Conservation (phyloP, 148 eudicot species). For the Persicaria maculosa region DNA sequence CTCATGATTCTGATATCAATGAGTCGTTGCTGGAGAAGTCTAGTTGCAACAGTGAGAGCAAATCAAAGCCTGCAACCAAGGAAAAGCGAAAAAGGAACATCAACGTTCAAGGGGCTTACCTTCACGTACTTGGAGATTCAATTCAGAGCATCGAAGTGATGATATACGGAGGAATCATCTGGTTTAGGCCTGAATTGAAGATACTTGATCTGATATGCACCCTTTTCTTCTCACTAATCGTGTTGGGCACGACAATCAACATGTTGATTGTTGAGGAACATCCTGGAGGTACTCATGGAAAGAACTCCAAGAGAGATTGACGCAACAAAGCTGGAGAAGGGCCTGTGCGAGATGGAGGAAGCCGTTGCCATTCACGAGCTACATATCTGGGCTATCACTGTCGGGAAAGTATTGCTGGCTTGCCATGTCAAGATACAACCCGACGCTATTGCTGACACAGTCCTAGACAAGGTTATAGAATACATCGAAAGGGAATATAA, state of each 20-base stretch:
- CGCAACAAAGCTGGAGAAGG: constrained; percentile 33
- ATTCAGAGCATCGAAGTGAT: constrained; percentile 56
- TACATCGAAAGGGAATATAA: constrained; percentile 28
- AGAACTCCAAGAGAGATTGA: constrained; percentile 47
- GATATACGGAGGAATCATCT: constrained; percentile 46
- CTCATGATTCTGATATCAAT: constrained; percentile 15
- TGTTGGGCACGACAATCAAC: constrained; percentile 35
- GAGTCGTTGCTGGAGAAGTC: constrained; percentile 28
- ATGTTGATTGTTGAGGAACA: constrained; percentile 44
- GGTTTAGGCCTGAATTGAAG: constrained; percentile 49
- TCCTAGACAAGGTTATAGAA: constrained; percentile 27
- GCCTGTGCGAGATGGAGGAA: constrained; percentile 35
- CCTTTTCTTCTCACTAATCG: constrained; percentile 36
- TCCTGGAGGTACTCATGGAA: constrained; percentile 49
- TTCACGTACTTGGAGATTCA: constrained; percentile 50
- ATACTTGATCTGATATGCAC: constrained; percentile 61
- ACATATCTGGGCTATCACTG: constrained; percentile 61
- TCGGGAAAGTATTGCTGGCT: constrained; percentile 42
- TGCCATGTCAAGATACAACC: constrained; percentile 47
- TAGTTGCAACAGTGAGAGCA: constrained; percentile 6
- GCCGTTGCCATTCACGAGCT: constrained; percentile 55
- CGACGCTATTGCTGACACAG: constrained; percentile 25
- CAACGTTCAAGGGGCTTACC: constrained; percentile 59
- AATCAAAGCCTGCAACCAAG: constrained; percentile 9
- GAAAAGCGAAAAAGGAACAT: constrained; percentile 41